A percentile compares a stretch with the other conserved stretches of the same genome.
These are phyloP conservation scores for Boletus pseudo-olivaceus DNA, from an alignment of 768 basidiomycete genomes.

Conservation along the genomic window DNA sequence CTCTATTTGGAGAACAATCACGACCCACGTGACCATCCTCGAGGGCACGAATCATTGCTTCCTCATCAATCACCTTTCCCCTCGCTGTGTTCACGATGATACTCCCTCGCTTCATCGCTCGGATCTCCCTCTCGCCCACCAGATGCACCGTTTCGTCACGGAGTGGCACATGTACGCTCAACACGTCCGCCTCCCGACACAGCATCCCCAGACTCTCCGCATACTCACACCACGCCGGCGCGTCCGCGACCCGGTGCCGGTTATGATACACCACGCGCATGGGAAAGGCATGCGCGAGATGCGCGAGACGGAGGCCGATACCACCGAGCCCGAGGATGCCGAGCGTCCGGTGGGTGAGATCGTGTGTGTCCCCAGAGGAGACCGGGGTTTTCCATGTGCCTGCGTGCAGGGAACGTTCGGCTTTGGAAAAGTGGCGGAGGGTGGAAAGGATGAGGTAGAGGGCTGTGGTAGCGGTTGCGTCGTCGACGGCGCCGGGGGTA, in stretches of 20 bases:
- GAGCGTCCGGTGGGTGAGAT: constrained; percentile 64
- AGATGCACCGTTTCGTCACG: constrained; percentile 68
- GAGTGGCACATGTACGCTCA: constrained; percentile 85
- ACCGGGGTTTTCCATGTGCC: constrained; percentile 60
- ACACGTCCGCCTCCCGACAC: constrained; percentile 69
- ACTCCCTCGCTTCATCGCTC: constrained; percentile 70
- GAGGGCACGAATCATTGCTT: constrained; percentile 79
- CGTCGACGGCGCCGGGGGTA: constrained; percentile 87
- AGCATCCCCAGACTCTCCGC: constrained; percentile 61
- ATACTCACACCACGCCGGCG: constrained; percentile 77
- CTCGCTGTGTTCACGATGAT: constrained; percentile 86
- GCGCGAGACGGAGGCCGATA: constrained; percentile 67
- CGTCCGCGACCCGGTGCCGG: constrained; percentile 51
- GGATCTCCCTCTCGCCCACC: constrained; percentile 73
- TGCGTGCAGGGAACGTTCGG: constrained; percentile 50
- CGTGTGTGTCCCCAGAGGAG: constrained; percentile 48
- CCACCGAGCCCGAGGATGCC: constrained; percentile 77
- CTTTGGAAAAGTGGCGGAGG: constrained; percentile 66
- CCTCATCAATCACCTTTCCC: constrained; percentile 89
- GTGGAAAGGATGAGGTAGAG: constrained; percentile 79
- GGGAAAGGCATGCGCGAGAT: constrained; percentile 74
- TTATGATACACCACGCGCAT: constrained; percentile 88
- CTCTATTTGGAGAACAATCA: no score
- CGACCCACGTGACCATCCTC: constrained; percentile 80
- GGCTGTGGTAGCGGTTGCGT: constrained; percentile 87